Base-by-base conservation (phyloP, 2,329 filamentous ascomycete species). In the Xylariomycetidae sp. region DNA sequence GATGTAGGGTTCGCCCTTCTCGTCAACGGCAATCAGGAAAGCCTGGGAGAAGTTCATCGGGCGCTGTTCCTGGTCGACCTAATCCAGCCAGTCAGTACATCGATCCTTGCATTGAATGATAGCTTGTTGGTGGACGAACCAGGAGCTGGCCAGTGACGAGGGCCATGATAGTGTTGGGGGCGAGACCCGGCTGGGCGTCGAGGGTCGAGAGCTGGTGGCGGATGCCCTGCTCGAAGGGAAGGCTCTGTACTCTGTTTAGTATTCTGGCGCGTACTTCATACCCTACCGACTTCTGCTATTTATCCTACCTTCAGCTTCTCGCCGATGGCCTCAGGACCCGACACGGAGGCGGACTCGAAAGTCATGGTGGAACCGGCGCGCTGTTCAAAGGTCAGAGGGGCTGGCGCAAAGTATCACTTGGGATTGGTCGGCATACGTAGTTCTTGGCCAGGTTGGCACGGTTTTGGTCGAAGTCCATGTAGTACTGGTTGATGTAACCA, bases 11-110 rank as follows among this genome's bases (percentile, higher is more conserved):
- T 39, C 36, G 14, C 43, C 43, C 64, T 72, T 79, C 50, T 79
- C 82, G 29, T 47, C 29, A 9, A 37, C 37, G 31, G 78, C 63
- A 43, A 96, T 81, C 63, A 93, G 84, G 76, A 96, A 96, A 36
- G 76, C 67, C 68, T 96, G 89, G 36, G 81, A 81, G 67, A 89
- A 98, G 74, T 77, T 88, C 82, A 95, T 92, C 27, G 87, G 85
- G 54, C n/a, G n/a, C n/a, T n/a, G n/a, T n/a, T n/a, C n/a, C n/a
- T n/a, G n/a, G n/a, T n/a, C n/a, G n/a, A n/a, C n/a, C n/a, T n/a
- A n/a, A n/a, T n/a, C 9, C 20, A 19, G 5, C n/a, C 19, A 13
- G 32, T 44, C 15, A 46, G 36, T 25, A 33, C 16, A 7, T 19
- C 15, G 25, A 9, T 20, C 13, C 5, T n/a, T 35, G 19, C 19